phyloP scores from a whole-genome alignment of 208 protist genomes.

The Leptomonas pyrrhocoris region DNA sequence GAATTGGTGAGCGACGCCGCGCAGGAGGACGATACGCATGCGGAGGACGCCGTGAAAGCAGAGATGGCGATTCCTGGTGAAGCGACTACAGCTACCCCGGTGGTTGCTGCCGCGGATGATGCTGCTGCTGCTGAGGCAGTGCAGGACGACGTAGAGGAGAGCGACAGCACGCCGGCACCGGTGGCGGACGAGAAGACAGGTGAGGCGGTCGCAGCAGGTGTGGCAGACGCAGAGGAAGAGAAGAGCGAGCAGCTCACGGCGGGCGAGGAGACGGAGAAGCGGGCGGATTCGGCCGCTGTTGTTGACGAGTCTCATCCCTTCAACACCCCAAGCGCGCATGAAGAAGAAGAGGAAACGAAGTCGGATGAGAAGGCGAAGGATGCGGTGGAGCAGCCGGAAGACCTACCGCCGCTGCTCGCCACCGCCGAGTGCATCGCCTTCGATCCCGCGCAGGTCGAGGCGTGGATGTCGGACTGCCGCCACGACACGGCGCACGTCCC shows the following conservation, averaged over 20 bases:
- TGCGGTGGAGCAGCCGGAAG: not conserved
- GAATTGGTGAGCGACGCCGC: too few relatives aligned
- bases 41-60: too few relatives aligned
- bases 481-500: conserved; percentile 41
- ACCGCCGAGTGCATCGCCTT: conserved; percentile 40
- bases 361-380: not conserved
- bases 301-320: too few relatives aligned
- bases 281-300: not conserved
- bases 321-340: not conserved
- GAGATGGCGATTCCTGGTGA: too few relatives aligned
- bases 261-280: too few relatives aligned
- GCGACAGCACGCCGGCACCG: not conserved
- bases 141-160: too few relatives aligned
- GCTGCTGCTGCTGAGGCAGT: too few relatives aligned
- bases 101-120: too few relatives aligned
- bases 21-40: too few relatives aligned
- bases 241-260: too few relatives aligned
- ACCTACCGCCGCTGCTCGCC: conserved; percentile 22
- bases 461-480: conserved; percentile 48
- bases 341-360: not conserved
- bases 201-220: not conserved
- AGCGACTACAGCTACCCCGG: too few relatives aligned
- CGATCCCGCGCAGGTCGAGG: conserved; percentile 32
- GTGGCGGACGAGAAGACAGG: not conserved
- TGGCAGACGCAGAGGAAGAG: not conserved